Conservation (phyloP, 352 stramenopile genomes). For the Globisporangium orthogonon region DNA sequence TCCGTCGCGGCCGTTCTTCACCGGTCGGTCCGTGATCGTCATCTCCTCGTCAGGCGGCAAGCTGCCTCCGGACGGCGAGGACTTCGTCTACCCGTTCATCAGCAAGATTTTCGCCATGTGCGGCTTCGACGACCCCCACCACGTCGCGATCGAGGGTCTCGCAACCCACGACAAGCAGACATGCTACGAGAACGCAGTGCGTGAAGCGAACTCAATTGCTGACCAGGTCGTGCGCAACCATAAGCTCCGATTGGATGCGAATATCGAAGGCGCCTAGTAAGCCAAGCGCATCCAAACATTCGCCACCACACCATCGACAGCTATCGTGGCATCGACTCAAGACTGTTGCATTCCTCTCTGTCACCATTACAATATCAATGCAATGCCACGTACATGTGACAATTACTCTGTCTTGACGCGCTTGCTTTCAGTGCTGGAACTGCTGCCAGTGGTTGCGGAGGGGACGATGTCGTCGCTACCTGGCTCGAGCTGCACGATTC, state of each 20-base stretch:
- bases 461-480: background rate
- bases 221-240: slow-evolving; percentile 51
- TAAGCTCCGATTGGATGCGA: slow-evolving; percentile 44
- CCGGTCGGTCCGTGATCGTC: slow-evolving; percentile 52
- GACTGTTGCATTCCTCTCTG: background rate
- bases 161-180: slow-evolving; percentile 58
- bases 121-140: slow-evolving; percentile 57
- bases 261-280: slow-evolving; percentile 11
- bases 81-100: slow-evolving; percentile 68
- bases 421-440: background rate
- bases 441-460: no score
- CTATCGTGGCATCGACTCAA: background rate
- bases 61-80: slow-evolving; percentile 39
- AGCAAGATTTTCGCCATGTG: slow-evolving; percentile 76
- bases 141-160: slow-evolving; percentile 56
- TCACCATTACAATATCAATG: background rate
- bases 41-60: slow-evolving; percentile 73
- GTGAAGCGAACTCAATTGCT: slow-evolving; percentile 46
- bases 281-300: background rate
- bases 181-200: slow-evolving; percentile 51
- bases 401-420: slow-evolving; percentile 5
- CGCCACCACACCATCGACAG: background rate
- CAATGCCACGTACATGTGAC: background rate
- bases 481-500: slow-evolving; percentile 31
- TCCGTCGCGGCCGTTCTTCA: slow-evolving; percentile 52